A percentile compares a stretch with the other conserved stretches of the same genome.
These are phyloP conservation scores for Astrothelium subdiscretum DNA, from an alignment of 495 filamentous ascomycete genomes.

Conservation along the genomic window DNA sequence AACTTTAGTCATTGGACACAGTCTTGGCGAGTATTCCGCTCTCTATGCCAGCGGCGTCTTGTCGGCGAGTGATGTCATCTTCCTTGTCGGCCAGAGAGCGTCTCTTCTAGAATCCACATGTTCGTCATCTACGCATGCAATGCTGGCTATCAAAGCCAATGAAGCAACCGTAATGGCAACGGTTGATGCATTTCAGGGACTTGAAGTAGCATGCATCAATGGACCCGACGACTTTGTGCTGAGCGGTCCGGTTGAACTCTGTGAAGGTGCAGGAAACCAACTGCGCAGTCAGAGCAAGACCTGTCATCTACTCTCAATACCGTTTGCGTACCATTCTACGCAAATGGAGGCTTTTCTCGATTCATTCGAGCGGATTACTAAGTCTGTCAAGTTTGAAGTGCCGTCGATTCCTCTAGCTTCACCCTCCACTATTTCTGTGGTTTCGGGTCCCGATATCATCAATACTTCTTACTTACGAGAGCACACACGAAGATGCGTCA, in stretches of 20 bases:
- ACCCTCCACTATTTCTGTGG: too few species aligned
- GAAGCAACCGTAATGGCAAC: background rate
- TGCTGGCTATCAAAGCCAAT: constrained; percentile 23
- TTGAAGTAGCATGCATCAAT: too few species aligned
- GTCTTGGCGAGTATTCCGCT: constrained; percentile 23
- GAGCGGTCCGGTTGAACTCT: constrained; percentile 19
- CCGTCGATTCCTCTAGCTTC: too few species aligned
- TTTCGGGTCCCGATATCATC: too few species aligned
- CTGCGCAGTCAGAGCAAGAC: constrained; percentile 13
- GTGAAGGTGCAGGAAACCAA: constrained; percentile 5
- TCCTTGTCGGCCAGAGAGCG: constrained; percentile 16
- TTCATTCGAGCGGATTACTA: constrained; percentile 48
- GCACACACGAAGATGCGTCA: too few species aligned
- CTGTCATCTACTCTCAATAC: constrained; percentile 48
- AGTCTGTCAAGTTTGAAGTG: constrained; percentile 44
- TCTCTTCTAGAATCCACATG: constrained; percentile 10
- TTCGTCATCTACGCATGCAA: constrained; percentile 8
- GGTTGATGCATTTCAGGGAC: background rate
- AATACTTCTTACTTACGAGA: too few species aligned
- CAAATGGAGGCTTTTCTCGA: constrained; percentile 67
- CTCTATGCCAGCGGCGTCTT: constrained; percentile 17
- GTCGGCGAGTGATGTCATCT: constrained; percentile 9
- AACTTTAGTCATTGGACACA: constrained; percentile 23
- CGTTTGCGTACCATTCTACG: constrained; percentile 71
- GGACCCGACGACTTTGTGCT: constrained; percentile 24